phyloP scores from a whole-genome alignment of 1,139 yeast genomes.

The Chernovozyma sophiae-reginae region DNA sequence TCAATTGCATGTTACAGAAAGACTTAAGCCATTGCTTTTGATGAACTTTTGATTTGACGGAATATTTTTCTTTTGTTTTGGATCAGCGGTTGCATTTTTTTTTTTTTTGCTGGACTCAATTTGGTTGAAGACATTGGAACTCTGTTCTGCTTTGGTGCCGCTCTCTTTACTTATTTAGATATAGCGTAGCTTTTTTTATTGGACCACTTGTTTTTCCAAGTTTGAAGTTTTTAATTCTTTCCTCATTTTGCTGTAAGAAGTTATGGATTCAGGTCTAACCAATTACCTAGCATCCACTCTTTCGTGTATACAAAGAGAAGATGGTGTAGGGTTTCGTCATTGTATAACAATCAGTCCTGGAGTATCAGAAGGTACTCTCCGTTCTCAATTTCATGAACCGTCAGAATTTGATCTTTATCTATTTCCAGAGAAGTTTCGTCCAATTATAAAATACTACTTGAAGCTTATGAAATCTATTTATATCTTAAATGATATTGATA shows the following conservation, averaged over 20 bases:
- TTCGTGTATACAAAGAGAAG: conserved; percentile 9
- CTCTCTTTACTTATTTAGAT: too few species aligned
- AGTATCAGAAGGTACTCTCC: conserved; percentile 20
- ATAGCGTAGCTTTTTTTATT: too few species aligned
- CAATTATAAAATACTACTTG: conserved; percentile 32
- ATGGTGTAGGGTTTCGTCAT: conserved; percentile 18
- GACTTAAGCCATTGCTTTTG: background rate
- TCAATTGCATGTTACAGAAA: background rate
- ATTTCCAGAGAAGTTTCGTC: conserved; percentile 34
- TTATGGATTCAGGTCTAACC: background rate
- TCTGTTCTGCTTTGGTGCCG: background rate
- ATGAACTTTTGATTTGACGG: too few species aligned
- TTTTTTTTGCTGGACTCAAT: background rate
- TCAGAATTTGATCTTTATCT: conserved; percentile 38
- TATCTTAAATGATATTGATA: conserved; percentile 30
- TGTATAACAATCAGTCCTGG: conserved; percentile 36
- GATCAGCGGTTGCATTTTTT: background rate
- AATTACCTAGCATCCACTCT: conserved; percentile 1
- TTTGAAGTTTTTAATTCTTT: too few species aligned
- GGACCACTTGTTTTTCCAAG: too few species aligned
- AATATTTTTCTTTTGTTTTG: too few species aligned
- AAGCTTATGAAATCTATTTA: conserved; percentile 37
- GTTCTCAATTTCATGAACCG: conserved; percentile 32
- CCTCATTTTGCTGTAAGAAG: background rate
- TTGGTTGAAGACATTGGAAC: background rate